Conservation (phyloP, 2,329 filamentous ascomycete species). For the Nemania abortiva region DNA sequence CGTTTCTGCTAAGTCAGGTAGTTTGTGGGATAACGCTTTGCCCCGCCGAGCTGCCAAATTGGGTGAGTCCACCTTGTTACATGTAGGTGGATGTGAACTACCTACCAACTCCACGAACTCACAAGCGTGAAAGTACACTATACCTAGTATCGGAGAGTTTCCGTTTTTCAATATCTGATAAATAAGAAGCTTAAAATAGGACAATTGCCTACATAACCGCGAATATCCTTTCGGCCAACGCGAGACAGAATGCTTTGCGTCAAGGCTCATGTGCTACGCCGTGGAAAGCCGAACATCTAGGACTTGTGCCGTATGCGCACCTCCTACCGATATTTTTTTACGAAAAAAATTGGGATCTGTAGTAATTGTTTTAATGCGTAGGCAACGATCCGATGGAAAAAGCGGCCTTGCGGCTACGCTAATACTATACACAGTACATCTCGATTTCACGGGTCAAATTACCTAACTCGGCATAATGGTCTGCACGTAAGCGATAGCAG, state of each 20-base stretch:
- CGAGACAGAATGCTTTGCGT: neutral
- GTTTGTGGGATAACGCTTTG: neutral
- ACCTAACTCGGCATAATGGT: neutral
- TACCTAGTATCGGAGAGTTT: neutral
- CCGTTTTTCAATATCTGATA: neutral
- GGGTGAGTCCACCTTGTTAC: slow-evolving; percentile 2
- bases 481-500: neutral
- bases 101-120: slow-evolving; percentile 23
- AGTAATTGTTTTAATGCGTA: neutral
- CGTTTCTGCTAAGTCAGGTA: neutral
- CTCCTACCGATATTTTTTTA: neutral
- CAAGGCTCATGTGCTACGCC: neutral
- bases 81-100: neutral
- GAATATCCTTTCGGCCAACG: neutral
- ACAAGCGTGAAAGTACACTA: neutral
- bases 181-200: neutral
- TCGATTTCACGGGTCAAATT: neutral
- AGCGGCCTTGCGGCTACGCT: neutral
- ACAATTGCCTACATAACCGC: neutral
- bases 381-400: neutral
- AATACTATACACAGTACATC: neutral
- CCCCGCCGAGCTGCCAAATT: slow-evolving; percentile 17
- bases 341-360: no score
- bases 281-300: neutral
- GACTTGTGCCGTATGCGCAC: neutral